Conservation (phyloP, 2,329 filamentous ascomycete species). For the Fusarium newnesense region DNA sequence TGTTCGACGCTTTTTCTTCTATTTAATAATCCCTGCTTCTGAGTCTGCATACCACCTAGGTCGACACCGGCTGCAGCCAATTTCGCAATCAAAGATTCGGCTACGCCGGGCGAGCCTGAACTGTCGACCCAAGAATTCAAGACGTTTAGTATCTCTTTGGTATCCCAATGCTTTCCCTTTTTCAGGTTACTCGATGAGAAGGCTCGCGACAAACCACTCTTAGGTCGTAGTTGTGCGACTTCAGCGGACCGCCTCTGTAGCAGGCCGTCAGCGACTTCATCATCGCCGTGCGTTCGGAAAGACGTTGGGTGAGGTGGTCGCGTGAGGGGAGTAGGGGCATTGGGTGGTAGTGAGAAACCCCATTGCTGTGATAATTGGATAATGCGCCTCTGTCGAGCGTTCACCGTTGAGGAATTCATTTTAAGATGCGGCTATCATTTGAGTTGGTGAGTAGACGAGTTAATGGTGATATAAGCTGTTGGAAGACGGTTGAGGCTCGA, state of each 20-base stretch:
- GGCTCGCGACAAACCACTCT: conserved; percentile 52
- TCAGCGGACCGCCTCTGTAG: conserved; percentile 58
- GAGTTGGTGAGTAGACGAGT: neutral
- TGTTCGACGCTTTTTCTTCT: conserved; percentile 62
- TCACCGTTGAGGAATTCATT: conserved; percentile 47
- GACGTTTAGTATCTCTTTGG: conserved; percentile 63
- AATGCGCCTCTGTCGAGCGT: conserved; percentile 59
- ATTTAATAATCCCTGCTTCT: conserved; percentile 59
- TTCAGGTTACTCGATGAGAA: conserved; percentile 53
- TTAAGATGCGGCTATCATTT: conserved; percentile 26
- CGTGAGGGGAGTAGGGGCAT: conserved; percentile 52
- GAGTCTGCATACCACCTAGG: conserved; percentile 59
- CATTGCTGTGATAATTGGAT: conserved; percentile 62
- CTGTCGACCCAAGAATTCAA: conserved; percentile 61
- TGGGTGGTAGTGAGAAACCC: conserved; percentile 55
- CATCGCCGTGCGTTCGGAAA: conserved; percentile 60
- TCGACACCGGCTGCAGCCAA: conserved; percentile 62
- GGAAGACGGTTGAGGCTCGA: neutral
- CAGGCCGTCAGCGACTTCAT: conserved; percentile 64
- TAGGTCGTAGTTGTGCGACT: conserved; percentile 50
- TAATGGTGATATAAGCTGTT: neutral
- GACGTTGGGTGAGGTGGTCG: conserved; percentile 56
- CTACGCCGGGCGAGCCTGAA: conserved; percentile 63
- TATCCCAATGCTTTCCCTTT: conserved; percentile 63
- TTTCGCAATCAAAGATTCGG: conserved; percentile 64